These are phyloP conservation scores for Globisporangium alternatum DNA, from an alignment of 352 stramenopile species.

Conservation along the genomic window DNA sequence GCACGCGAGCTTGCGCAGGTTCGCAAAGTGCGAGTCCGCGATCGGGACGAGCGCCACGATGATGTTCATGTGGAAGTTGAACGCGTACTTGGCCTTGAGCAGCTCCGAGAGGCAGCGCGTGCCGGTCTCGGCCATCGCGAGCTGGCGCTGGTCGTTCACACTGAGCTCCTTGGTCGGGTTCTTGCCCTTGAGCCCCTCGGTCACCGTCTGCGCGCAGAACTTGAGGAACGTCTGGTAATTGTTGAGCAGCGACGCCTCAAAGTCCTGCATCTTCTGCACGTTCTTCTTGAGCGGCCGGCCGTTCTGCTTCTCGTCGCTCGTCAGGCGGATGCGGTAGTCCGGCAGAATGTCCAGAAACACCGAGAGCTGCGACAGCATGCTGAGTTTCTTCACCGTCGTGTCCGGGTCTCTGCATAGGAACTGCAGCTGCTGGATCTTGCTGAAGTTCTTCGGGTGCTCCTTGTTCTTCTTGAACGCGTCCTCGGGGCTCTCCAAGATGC, in stretches of 20 bases:
- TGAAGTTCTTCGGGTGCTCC: constrained; percentile 72
- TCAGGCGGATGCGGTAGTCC: constrained; percentile 92
- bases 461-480: constrained; percentile 87
- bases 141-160: constrained; percentile 32
- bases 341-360: constrained; percentile 96
- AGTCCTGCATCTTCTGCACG: constrained; percentile 86
- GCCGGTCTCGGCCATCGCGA: constrained; percentile 66
- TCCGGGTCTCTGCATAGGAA: constrained; percentile 69
- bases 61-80: constrained; percentile 87
- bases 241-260: constrained; percentile 66
- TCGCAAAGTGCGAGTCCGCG: constrained; percentile 60
- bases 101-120: constrained; percentile 75
- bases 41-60: constrained; percentile 81
- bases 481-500: constrained; percentile 83
- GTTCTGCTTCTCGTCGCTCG: constrained; percentile 83
- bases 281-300: constrained; percentile 84
- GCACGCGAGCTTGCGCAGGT: constrained; percentile 53
- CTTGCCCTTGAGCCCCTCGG: constrained; percentile 54
- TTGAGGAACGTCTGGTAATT: constrained; percentile 87
- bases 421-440: constrained; percentile 81
- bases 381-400: constrained; percentile 78
- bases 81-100: constrained; percentile 80
- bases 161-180: constrained; percentile 37
- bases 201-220: constrained; percentile 61
- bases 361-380: constrained; percentile 90